Evolutionary conservation across 1,139 yeast genomes (phyloP).

Genomic region (Yamadazyma sp.): DNA sequence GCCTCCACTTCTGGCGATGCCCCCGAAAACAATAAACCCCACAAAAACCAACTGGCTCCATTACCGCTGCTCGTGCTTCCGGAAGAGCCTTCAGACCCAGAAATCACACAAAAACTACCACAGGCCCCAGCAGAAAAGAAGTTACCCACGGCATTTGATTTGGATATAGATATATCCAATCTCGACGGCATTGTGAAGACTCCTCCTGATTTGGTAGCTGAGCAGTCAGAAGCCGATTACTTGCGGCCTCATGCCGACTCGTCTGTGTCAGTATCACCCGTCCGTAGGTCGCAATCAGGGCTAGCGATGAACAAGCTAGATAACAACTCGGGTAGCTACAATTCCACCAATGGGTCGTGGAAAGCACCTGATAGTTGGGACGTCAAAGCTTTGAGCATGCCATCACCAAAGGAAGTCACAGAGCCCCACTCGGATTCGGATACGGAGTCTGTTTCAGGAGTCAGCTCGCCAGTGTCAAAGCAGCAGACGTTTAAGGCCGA

Average conservation of each 20-base stretch:
- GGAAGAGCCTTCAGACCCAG: background rate
- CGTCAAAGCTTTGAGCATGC: constrained; percentile 44
- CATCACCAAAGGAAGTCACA: constrained; percentile 9
- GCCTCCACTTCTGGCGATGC: too few species aligned
- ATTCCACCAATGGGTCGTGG: constrained; percentile 35
- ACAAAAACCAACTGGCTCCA: too few species aligned
- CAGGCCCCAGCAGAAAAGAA: background rate
- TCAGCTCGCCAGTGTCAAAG: background rate
- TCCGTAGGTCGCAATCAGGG: constrained; percentile 11
- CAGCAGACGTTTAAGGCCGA: background rate
- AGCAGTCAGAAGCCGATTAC: background rate
- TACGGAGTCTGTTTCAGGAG: constrained; percentile 16
- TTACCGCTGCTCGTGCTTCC: too few species aligned
- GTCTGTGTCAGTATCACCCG: constrained; percentile 7
- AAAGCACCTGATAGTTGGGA: constrained; percentile 83
- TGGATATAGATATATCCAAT: constrained; percentile 51
- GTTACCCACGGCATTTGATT: constrained; percentile 25
- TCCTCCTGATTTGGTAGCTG: background rate
- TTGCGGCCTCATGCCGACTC: constrained; percentile 4
- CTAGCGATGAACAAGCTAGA: constrained; percentile 6
- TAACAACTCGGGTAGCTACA: background rate
- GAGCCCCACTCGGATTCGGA: constrained; percentile 18
- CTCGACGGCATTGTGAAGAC: constrained; percentile 53
- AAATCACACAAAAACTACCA: background rate
- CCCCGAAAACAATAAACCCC: too few species aligned